phyloP scores from a whole-genome alignment of 306 rosid species.

The Luffa aegyptiaca region DNA sequence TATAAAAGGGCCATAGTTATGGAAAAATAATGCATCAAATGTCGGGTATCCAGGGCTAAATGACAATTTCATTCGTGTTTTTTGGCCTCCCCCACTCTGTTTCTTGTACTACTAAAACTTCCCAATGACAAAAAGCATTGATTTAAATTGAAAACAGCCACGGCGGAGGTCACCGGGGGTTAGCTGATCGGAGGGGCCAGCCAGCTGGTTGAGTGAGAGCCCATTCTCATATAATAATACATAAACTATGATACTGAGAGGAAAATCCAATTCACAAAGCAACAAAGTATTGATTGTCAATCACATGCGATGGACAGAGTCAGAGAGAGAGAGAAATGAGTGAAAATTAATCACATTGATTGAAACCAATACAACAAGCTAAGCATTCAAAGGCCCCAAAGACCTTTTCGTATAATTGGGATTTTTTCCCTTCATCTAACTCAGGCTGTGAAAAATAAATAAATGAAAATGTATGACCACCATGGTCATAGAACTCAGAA shows the following conservation, averaged over 20 bases:
- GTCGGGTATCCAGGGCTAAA: constrained; percentile 55
- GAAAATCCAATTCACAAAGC: constrained; percentile 39
- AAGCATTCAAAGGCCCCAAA: constrained; percentile 71
- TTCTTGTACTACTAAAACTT: constrained; percentile 12
- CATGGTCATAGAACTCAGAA: constrained; percentile 46
- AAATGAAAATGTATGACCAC: constrained; percentile 34
- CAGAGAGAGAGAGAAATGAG: neutral
- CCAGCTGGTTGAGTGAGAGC: neutral
- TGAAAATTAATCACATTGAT: constrained; percentile 27
- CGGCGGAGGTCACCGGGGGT: neutral
- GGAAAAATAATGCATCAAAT: constrained; percentile 30
- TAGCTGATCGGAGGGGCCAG: neutral
- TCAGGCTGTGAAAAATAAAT: neutral
- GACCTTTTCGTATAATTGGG: constrained; percentile 29
- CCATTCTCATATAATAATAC: constrained; percentile 14
- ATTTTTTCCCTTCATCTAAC: neutral
- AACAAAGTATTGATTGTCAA: constrained; percentile 40
- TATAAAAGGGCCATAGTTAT: constrained; percentile 15
- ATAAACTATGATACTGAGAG: constrained; percentile 9
- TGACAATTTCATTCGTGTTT: constrained; percentile 32
- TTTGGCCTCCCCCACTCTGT: constrained; percentile 10
- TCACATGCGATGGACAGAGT: constrained; percentile 28
- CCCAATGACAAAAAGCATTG: neutral
- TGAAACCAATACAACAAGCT: constrained; percentile 39
- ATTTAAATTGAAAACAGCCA: neutral